A percentile compares a stretch with the other conserved stretches of the same genome.
Evolutionary conservation across 2,329 filamentous ascomycete species (phyloP).

Genomic region (Exutisphaerella laricina): DNA sequence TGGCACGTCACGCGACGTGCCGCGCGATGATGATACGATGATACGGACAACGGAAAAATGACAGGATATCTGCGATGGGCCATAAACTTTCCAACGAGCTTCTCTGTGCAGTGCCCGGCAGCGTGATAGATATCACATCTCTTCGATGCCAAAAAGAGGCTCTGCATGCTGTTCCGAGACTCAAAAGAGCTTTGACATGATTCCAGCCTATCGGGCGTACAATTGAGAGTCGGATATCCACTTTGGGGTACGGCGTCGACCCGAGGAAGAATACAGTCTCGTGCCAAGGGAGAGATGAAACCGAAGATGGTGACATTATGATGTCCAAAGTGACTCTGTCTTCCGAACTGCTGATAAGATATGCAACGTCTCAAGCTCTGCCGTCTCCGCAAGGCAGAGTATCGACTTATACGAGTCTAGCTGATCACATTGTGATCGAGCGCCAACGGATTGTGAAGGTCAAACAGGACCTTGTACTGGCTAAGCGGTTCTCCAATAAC

Average conservation of each 20-base stretch:
- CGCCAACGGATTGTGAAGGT: conserved; percentile 47
- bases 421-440: conserved; percentile 44
- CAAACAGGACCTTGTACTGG: conserved; percentile 53
- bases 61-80: conserved; percentile 24
- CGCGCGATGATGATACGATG: conserved; percentile 5
- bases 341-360: conserved; percentile 50
- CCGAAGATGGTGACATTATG: conserved; percentile 48
- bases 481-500: conserved; percentile 49
- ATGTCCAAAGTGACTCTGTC: conserved; percentile 51
- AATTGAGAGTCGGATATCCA: conserved; percentile 42
- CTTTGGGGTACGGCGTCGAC: conserved; percentile 37
- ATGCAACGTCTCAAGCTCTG: conserved; percentile 39
- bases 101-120: conserved; percentile 13
- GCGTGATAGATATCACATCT: conserved; percentile 1
- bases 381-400: neutral
- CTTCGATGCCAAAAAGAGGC: conserved; percentile 44
- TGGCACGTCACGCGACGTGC: conserved; percentile 11
- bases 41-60: conserved; percentile 11
- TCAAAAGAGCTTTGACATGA: conserved; percentile 44
- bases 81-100: conserved; percentile 25
- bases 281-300: conserved; percentile 21
- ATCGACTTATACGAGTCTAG: conserved; percentile 4
- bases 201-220: conserved; percentile 44
- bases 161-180: conserved; percentile 39
- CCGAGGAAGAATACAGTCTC: conserved; percentile 7